phyloP scores from a whole-genome alignment of 2,329 filamentous ascomycete genomes.

The Exophiala sp. region DNA sequence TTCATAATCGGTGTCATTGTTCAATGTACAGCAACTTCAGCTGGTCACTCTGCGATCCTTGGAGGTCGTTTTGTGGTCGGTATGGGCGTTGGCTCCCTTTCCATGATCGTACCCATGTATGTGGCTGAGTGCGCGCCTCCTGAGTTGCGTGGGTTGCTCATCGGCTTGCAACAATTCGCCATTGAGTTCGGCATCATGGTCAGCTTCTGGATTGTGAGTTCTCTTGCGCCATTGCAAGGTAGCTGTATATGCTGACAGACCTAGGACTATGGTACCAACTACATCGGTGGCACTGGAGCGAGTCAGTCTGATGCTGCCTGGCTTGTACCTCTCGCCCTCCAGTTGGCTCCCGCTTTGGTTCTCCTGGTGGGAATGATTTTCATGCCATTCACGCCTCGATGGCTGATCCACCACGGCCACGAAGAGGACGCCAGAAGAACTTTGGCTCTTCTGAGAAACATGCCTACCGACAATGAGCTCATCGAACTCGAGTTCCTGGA shows the following conservation, averaged over 20 bases:
- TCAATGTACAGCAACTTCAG: constrained; percentile 46
- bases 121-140: constrained; percentile 36
- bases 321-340: constrained; percentile 63
- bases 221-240: background rate
- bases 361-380: constrained; percentile 39
- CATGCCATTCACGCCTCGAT: constrained; percentile 56
- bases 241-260: constrained; percentile 14
- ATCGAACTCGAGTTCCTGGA: constrained; percentile 61
- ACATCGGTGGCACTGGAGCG: constrained; percentile 60
- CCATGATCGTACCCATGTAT: constrained; percentile 42
- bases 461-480: constrained; percentile 19
- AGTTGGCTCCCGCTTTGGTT: constrained; percentile 42
- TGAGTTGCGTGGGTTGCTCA: constrained; percentile 41
- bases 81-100: constrained; percentile 41
- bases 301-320: constrained; percentile 66
- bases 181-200: constrained; percentile 46
- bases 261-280: constrained; percentile 51
- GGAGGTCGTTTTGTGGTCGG: constrained; percentile 40
- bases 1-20: constrained; percentile 39
- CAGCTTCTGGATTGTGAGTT: constrained; percentile 37
- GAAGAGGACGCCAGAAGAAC: constrained; percentile 65
- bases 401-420: constrained; percentile 67
- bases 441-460: constrained; percentile 61
- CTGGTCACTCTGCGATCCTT: constrained; percentile 34
- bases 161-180: constrained; percentile 42